Percentiles rank a stretch among this genome's conserved stretches.
These are phyloP conservation scores for Diutina siamensis DNA, from an alignment of 1,139 yeast species.

Conservation along the genomic window DNA sequence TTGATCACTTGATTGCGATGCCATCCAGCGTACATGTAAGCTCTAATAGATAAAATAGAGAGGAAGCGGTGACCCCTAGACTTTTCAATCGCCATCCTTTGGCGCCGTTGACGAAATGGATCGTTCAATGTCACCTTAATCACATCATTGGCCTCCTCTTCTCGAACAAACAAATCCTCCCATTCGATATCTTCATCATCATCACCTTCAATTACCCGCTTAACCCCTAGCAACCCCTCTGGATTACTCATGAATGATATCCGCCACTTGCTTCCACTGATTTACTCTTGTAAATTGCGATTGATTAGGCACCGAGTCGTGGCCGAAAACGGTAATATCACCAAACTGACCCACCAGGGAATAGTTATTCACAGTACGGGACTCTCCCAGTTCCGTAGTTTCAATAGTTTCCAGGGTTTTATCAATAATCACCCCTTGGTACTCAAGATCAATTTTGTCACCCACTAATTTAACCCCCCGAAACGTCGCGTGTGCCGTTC, in stretches of 20 bases:
- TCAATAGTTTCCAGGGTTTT: constrained; percentile 1
- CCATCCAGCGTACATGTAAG: constrained; percentile 17
- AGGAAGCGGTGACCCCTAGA: neutral
- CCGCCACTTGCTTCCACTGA: constrained; percentile 2
- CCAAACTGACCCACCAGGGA: neutral
- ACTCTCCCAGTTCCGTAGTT: neutral
- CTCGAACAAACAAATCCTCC: neutral
- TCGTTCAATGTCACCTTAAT: neutral
- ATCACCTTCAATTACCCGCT: neutral
- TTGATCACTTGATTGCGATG: constrained; percentile 18
- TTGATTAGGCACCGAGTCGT: neutral
- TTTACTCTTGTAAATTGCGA: neutral
- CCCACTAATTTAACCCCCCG: constrained; percentile 1
- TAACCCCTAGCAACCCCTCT: neutral
- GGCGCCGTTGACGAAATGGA: neutral
- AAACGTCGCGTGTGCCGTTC: neutral
- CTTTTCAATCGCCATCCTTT: neutral
- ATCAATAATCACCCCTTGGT: neutral
- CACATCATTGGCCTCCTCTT: neutral
- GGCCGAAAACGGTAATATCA: neutral
- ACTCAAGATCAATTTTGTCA: neutral
- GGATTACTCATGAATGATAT: neutral
- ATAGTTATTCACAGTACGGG: neutral
- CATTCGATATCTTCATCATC: neutral
- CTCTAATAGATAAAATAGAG: constrained; percentile 10